phyloP scores from a whole-genome alignment of 2,329 filamentous ascomycete genomes.

The Fusarium sp. region DNA sequence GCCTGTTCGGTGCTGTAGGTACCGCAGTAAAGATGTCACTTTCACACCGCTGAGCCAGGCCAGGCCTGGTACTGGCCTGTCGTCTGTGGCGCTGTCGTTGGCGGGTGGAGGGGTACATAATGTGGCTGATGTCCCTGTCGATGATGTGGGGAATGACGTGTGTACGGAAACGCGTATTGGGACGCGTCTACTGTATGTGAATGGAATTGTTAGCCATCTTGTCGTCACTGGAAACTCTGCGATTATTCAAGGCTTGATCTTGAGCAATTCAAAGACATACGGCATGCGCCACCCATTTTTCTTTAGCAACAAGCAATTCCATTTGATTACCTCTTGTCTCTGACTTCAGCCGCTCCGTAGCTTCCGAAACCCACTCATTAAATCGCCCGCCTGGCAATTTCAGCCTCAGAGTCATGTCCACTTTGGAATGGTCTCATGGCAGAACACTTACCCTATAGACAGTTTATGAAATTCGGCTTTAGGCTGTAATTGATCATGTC shows the following conservation, averaged over 20 bases:
- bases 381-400: slow-evolving; percentile 33
- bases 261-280: background rate
- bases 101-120: slow-evolving; percentile 33
- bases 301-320: background rate
- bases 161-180: slow-evolving; percentile 34
- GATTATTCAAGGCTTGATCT: background rate
- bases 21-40: slow-evolving; percentile 35
- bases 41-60: slow-evolving; percentile 39
- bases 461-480: background rate
- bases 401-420: slow-evolving; percentile 23
- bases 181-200: slow-evolving; percentile 23
- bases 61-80: background rate
- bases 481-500: background rate
- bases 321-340: background rate
- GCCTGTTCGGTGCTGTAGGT: slow-evolving; percentile 9
- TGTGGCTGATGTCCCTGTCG: slow-evolving; percentile 31
- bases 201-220: background rate
- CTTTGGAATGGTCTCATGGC: slow-evolving; percentile 15
- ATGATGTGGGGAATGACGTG: slow-evolving; percentile 40
- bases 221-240: background rate
- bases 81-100: slow-evolving; percentile 27
- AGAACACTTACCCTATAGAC: slow-evolving; percentile 30
- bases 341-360: slow-evolving; percentile 13
- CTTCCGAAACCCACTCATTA: slow-evolving; percentile 39
- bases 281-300: slow-evolving; percentile 9